Evolutionary conservation across 352 stramenopile genomes (phyloP).

Genomic region (Phytophthora meadii): DNA sequence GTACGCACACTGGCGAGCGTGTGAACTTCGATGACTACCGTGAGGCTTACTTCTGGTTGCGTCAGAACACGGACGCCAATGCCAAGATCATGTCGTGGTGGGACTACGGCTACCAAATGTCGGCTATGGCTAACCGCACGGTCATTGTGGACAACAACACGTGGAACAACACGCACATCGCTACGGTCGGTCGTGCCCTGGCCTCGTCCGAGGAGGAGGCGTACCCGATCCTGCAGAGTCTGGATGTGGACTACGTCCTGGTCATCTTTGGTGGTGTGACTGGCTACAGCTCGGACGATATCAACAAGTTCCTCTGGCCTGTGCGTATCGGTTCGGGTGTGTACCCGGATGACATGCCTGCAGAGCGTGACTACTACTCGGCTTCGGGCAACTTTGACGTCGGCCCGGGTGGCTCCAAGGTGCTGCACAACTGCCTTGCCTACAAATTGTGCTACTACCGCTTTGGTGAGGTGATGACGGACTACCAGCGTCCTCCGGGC

Average conservation of each 20-base stretch:
- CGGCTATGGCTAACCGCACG: constrained; percentile 91
- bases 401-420: constrained; percentile 80
- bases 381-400: constrained; percentile 86
- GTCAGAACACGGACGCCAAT: constrained; percentile 90
- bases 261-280: constrained; percentile 92
- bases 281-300: constrained; percentile 90
- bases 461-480: constrained; percentile 90
- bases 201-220: constrained; percentile 87
- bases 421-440: constrained; percentile 91
- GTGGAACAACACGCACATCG: constrained; percentile 97
- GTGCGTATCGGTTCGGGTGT: constrained; percentile 91
- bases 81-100: constrained; percentile 92
- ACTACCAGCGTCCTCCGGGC: constrained; percentile 81
- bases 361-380: constrained; percentile 90
- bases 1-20: constrained; percentile 71
- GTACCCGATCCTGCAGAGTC: constrained; percentile 89
- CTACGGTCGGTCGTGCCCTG: constrained; percentile 91
- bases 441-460: constrained; percentile 96
- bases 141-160: constrained; percentile 96
- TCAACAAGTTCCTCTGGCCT: constrained; percentile 95
- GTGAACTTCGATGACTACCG: constrained; percentile 98
- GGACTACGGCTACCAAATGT: constrained; percentile 95
- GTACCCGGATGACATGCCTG: constrained; percentile 86
- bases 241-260: constrained; percentile 94
- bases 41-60: constrained; percentile 93